A percentile compares a stretch with the other conserved stretches of the same genome.
These are phyloP conservation scores for Xylariaceae sp. DNA, from an alignment of 2,329 filamentous ascomycete genomes.

Conservation along the genomic window DNA sequence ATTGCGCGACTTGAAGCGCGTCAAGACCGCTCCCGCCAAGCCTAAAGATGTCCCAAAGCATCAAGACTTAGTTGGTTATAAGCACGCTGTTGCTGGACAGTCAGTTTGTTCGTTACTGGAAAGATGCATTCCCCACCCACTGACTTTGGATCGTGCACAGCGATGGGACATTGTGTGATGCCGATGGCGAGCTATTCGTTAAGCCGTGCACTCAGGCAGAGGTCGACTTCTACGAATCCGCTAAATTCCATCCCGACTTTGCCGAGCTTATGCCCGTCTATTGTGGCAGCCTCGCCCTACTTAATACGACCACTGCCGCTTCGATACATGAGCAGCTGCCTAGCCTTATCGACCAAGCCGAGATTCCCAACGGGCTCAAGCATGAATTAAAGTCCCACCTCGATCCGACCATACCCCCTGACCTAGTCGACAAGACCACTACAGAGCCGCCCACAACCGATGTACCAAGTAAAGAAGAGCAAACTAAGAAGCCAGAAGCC, in stretches of 20 bases:
- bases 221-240: slow-evolving; percentile 87
- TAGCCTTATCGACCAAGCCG: slow-evolving; percentile 46
- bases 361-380: slow-evolving; percentile 52
- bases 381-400: slow-evolving; percentile 49
- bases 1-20: slow-evolving; percentile 28
- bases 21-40: slow-evolving; percentile 34
- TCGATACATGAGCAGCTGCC: slow-evolving; percentile 59
- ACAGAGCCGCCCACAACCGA: slow-evolving; percentile 18
- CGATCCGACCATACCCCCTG: slow-evolving; percentile 20
- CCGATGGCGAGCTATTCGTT: slow-evolving; percentile 84
- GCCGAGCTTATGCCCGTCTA: slow-evolving; percentile 83
- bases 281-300: slow-evolving; percentile 80
- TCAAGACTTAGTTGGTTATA: slow-evolving; percentile 71
- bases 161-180: slow-evolving; percentile 87
- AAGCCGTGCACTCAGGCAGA: slow-evolving; percentile 91
- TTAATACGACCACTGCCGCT: slow-evolving; percentile 56
- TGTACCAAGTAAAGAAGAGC: slow-evolving; percentile 27
- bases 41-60: slow-evolving; percentile 58
- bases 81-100: slow-evolving; percentile 84
- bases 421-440: slow-evolving; percentile 17
- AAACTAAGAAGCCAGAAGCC: slow-evolving; percentile 52
- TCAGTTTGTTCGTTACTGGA: slow-evolving; percentile 55
- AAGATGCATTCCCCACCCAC: background rate
- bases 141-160: slow-evolving; percentile 54
- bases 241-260: slow-evolving; percentile 72